Base-by-base conservation (phyloP, 805 yeast genomes). In the Nakazawaea wickerhamii region DNA sequence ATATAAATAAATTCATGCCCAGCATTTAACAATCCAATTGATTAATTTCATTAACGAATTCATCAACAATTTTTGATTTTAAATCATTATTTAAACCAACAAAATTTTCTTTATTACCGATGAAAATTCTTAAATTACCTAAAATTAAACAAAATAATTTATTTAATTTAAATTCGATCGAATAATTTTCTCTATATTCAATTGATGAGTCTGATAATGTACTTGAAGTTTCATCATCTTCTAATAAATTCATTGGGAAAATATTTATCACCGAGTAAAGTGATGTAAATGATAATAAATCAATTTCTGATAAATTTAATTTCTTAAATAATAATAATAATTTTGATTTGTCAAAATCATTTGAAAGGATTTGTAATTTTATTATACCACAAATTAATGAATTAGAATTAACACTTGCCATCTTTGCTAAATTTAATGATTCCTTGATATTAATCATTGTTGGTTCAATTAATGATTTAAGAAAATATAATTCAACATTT, bases 11-110 rank as follows among this genome's bases (percentile, higher is more conserved):
- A n/a, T n/a, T n/a, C n/a, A n/a, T n/a, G n/a, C n/a, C n/a, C n/a
- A n/a, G n/a, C n/a, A n/a, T 11, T 36, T 21, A 41, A 30, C 44
- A 41, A 30, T 41, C 44, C 32, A 41, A 41, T n/a, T 41, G 43
- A 38, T 34, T 34, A 33, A 43, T 43, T 34, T 43, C 43, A 20
- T 33, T 34, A 21, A 43, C 42, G 34, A 43, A 38, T 10, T 32
- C 25, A 19, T 43, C 38, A 21, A 43, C 20, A 17, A 43, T 32
- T 8, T 6, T 23, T n/a, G 40, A 33, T 30, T 38, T 43, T 20
- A 43, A 34, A 5, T 32, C 40, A 11, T 18, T 37, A 34, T 21
- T n/a, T 15, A 34, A 30, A 3, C 22, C 36, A 18, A 37, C 5
- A 30, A 30, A 17, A 20, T 14, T 33, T 3, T 43, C 35, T 21